Percentiles rank a stretch among this genome's conserved stretches.
Evolutionary conservation across 306 rosid genomes (phyloP).

Genomic region (Cucurbita pepo): DNA sequence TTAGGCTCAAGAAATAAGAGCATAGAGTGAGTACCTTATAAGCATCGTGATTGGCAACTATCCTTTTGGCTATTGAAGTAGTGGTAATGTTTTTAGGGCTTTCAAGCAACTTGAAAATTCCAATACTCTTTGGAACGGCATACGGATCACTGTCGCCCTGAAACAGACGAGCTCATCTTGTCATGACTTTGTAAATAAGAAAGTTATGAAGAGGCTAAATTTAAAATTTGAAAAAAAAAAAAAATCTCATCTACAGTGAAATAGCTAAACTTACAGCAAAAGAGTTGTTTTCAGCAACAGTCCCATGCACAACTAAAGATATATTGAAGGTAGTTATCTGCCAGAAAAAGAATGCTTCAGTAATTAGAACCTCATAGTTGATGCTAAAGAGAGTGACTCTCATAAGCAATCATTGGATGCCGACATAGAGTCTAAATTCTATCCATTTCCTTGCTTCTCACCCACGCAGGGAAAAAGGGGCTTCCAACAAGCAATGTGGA

Average conservation of each 20-base stretch:
- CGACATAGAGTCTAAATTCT: neutral
- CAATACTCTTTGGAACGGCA: conserved; percentile 61
- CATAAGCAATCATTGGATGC: neutral
- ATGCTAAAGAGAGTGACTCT: neutral
- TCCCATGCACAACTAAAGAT: conserved; percentile 71
- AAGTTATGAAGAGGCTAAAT: neutral
- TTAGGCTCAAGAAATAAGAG: neutral
- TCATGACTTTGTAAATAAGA: neutral
- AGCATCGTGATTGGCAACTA: conserved; percentile 90
- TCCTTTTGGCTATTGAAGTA: conserved; percentile 67
- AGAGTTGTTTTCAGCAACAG: conserved; percentile 50
- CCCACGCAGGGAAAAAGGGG: neutral
- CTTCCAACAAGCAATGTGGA: neutral
- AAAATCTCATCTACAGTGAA: neutral
- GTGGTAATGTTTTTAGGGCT: conserved; percentile 83
- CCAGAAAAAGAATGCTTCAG: conserved; percentile 9
- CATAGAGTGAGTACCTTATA: conserved; percentile 30
- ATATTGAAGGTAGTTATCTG: conserved; percentile 95
- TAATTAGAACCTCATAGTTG: neutral
- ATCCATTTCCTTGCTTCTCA: neutral
- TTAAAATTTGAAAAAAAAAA: neutral
- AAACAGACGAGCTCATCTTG: conserved; percentile 6
- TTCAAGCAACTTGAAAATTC: conserved; percentile 67
- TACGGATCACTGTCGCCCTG: conserved; percentile 69
- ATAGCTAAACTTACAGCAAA: conserved; percentile 29